Evolutionary conservation across 495 filamentous ascomycete genomes (phyloP), one percentile per base, ranked within the genome.

Genomic region (Entonaema liquescens): DNA sequence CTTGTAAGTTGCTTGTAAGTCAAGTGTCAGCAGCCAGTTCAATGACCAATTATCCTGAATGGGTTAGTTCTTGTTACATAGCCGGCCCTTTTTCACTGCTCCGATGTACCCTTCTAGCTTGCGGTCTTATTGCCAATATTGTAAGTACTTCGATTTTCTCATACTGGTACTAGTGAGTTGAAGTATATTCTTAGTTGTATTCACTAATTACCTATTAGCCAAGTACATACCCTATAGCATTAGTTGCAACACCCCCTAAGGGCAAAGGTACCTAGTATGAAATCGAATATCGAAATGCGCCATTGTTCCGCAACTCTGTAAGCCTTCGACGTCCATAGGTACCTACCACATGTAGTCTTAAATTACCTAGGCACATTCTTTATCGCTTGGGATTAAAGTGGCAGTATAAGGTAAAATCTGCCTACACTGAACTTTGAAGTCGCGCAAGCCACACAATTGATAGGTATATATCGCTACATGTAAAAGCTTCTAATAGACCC

Each of bases 21-120:
- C 33, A 4, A 13, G 19, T 19, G 56, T 36, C 56, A 57, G 49
- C 28, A 71, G 58, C 55, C 28, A 38, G 19, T 69, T 55, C 55
- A 59, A 40, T 62, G 70, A 53, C 40, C 70, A 58, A 65, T 56
- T 62, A 40, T 66, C 70, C 70, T 21, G 58, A 2, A 35, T 54
- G 44, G 70, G 70, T 66, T 69, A 69, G 65, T 62, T 62, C 49
- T 54, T 49, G 61, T 73, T 73, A 69, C 70, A 73, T 73, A 57
- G 57, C 58, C 52, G 57, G 65, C 70, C 68, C 40, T 61, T 68
- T 65, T 64, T 66, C n/a, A n/a, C 56, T n/a, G 44, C 38, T 53
- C 42, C n/a, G 33, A 21, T 26, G 56, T 60, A 59, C 36, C 15
- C 7, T 61, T 23, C 19, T 66, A 66, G 31, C 31, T 23, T 35